Conservation (phyloP, 1,284 basidiomycete genomes). For the Tranzscheliella williamsii region DNA sequence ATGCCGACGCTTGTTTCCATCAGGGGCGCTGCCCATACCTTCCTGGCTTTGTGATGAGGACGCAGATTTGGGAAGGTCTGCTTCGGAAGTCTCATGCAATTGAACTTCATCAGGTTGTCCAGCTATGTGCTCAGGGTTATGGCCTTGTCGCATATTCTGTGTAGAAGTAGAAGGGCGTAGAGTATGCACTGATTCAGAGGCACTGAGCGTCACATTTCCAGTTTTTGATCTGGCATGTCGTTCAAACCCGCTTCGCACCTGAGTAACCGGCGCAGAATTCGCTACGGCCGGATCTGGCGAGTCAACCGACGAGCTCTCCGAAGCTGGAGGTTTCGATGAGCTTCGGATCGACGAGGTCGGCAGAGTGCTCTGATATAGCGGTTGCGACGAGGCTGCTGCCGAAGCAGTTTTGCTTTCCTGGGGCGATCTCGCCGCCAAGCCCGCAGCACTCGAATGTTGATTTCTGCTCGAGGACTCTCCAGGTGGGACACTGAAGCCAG, state of each 20-base stretch:
- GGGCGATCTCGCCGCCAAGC: conserved; percentile 7
- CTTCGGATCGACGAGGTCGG: too few species aligned
- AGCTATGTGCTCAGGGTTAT: neutral
- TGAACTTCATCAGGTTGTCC: neutral
- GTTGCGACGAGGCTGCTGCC: conserved; percentile 22
- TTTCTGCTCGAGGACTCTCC: neutral
- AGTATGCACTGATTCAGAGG: conserved; percentile 38
- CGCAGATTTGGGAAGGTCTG: conserved; percentile 21
- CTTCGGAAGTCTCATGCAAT: neutral
- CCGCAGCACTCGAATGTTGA: conserved; percentile 16
- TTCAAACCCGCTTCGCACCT: conserved; percentile 34
- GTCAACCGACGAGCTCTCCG: too few species aligned
- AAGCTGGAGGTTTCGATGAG: too few species aligned
- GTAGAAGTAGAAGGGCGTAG: conserved; percentile 43
- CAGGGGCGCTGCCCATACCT: conserved; percentile 12
- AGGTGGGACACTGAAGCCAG: conserved; percentile 39
- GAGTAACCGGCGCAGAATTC: conserved; percentile 26
- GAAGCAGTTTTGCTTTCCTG: neutral
- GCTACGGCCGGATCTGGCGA: too few species aligned
- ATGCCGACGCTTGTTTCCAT: conserved; percentile 24
- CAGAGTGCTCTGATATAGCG: conserved; percentile 23
- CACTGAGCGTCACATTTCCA: conserved; percentile 17
- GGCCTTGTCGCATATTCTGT: conserved; percentile 28
- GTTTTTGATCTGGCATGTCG: conserved; percentile 36
- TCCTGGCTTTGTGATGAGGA: conserved; percentile 36